Evolutionary conservation across 2,329 filamentous ascomycete species (phyloP).

Genomic region (Aspergillus sp.): DNA sequence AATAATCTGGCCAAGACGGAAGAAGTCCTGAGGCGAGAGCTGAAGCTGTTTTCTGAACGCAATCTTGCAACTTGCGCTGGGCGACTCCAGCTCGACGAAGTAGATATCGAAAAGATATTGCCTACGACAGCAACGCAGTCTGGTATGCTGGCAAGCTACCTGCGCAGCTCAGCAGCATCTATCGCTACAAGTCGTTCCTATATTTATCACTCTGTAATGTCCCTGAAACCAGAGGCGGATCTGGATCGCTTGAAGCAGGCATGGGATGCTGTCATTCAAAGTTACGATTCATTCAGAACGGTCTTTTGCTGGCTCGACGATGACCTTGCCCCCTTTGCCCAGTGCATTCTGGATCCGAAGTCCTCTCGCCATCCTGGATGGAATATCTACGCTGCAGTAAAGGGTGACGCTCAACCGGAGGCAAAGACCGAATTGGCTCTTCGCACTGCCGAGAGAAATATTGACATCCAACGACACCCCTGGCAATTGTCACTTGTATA

Average conservation of each 20-base stretch:
- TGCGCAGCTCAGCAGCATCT: slow-evolving; percentile 20
- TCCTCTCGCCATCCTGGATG: slow-evolving; percentile 15
- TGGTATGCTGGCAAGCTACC: slow-evolving; percentile 36
- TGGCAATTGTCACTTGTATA: slow-evolving; percentile 26
- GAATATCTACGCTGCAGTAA: slow-evolving; percentile 15
- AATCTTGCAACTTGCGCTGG: slow-evolving; percentile 20
- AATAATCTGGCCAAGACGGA: not conserved
- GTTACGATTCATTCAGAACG: slow-evolving; percentile 34
- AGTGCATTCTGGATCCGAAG: slow-evolving; percentile 26
- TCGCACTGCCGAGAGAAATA: slow-evolving; percentile 17
- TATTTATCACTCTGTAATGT: slow-evolving; percentile 32
- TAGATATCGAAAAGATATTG: slow-evolving; percentile 28
- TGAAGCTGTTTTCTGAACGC: slow-evolving; percentile 17
- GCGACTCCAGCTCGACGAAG: slow-evolving; percentile 14
- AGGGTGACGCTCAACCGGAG: slow-evolving; percentile 14
- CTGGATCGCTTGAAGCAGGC: slow-evolving; percentile 23
- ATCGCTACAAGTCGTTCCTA: slow-evolving; percentile 24
- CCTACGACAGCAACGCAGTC: slow-evolving; percentile 37
- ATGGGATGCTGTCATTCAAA: slow-evolving; percentile 23
- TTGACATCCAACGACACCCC: slow-evolving; percentile 16
- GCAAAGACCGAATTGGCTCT: slow-evolving; percentile 15
- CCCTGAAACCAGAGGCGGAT: slow-evolving; percentile 22
- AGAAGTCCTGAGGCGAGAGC: not conserved
- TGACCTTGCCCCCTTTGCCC: slow-evolving; percentile 35
- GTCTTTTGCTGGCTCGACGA: slow-evolving; percentile 34